Evolutionary conservation across 2,329 filamentous ascomycete genomes (phyloP), one percentile per base, ranked within the genome.

Genomic region (Hymenoscyphus infarciens): DNA sequence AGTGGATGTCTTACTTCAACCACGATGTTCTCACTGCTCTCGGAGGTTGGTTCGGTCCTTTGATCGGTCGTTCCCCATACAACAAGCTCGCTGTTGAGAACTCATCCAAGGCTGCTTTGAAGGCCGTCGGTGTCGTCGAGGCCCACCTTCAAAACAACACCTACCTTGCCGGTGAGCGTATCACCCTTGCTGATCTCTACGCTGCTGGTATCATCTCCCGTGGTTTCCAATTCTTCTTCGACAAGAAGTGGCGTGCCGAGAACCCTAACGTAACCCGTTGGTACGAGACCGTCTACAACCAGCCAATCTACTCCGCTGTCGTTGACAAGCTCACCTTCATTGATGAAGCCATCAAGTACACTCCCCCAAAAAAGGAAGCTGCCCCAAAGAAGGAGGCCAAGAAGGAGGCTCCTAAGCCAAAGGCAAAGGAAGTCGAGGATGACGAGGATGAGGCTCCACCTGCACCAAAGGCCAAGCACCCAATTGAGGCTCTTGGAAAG

Each of bases 1-100:
- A 90, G 81, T 99, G 95, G 95, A 88, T 97, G 89, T 98, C 94
- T 70, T 98, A 88, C 82, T 90, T 89, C 86, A 99, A 98, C 87
- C 78, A 81, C 65, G 94, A 99, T 83, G 77, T 97, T 74, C 83
- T 97, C 71, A 78, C 85, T 68, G 77, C 80, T 69, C 80, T 98
- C 70, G 88, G 83, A 80, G 83, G 78, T 77, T 97, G 92, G 91
- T 95, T 90, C 87, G 85, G 85, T 71, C 95, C 95, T 71, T 87
- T 98, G 71, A 77, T 92, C 72, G 95, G 95, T 76, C 81, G 83
- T 74, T 85, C 86, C 73, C 82, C 87, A 71, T 99, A 98, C 87
- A 98, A 97, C 89, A 99, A 98, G 91, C 97, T 97, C 90, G 82
- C 80, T 75, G 89, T 95, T 66, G 94, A 98, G 61, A 92, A 97